Base-by-base conservation (phyloP, 306 rosid genomes). In the Dicorynia guianensis region DNA sequence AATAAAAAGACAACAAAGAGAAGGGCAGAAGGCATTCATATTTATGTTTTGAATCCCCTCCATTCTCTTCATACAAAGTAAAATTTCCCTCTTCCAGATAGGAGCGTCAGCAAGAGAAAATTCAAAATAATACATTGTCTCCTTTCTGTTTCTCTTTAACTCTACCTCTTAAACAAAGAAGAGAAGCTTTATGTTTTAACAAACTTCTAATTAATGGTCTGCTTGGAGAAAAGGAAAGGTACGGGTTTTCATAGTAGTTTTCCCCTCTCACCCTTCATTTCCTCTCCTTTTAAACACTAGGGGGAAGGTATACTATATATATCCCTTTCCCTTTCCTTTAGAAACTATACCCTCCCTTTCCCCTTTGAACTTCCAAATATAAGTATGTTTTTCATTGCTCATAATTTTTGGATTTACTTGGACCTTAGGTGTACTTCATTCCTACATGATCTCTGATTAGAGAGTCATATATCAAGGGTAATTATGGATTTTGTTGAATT, bases 401-500 rank as follows among this genome's bases (percentile, higher is more conserved):
- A 12, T 72, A n/a, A 17, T 3, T n/a, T 72, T 59, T 34, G 3
- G 14, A 48, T 19, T 30, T 72, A 34, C 59, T 5, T 3, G 58
- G 47, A 42, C 66, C 43, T 25, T 40, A 25, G 42, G 17, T 57
- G 43, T 14, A 25, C 47, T 55, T 56, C 18, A 25, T 25, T 25
- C 30, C 30, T 25, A 25, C 30, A 25, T 25, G 30, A 25, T 25
- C 30, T 25, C 30, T 2, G 1, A 1, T 25, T 25, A 25, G 30
- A 25, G 30, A 25, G 30, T 25, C 30, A 25, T 1, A 70, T 19
- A 36, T 46, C 43, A 47, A 11, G 13, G n/a, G 58, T 10, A 33
- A 35, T 60, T 73, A 69, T 59, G 60, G 11, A 46, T 59, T 48
- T 73, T 36, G 59, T 44, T 57, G 66, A 72, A 44, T 15, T 60